Evolutionary conservation across 352 stramenopile species (phyloP).

Genomic region (Phytophthora foliorum): DNA sequence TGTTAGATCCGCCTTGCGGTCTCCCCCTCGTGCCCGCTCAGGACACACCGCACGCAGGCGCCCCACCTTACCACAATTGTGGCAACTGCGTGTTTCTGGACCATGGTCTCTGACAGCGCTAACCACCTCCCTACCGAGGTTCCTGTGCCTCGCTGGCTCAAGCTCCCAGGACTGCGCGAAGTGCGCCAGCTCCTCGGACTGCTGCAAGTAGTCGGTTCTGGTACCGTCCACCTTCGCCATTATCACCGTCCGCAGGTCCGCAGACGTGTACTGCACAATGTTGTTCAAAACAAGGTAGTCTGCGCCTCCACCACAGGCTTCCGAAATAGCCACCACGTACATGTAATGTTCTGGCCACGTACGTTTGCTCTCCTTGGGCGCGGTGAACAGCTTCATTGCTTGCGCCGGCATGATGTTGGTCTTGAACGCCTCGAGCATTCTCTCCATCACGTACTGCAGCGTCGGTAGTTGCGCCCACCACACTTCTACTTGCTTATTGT

Average conservation of each 20-base stretch:
- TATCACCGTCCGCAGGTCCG: not conserved
- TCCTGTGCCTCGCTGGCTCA: not conserved
- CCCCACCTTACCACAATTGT: not conserved
- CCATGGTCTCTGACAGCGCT: not conserved
- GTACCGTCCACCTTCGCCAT: not conserved
- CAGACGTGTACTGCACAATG: conserved; percentile 13
- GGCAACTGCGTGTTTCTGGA: not conserved
- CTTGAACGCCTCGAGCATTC: conserved; percentile 16
- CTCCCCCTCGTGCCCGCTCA: too few relatives aligned
- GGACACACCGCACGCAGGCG: not conserved
- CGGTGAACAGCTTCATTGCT: too few relatives aligned
- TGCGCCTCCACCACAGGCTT: not conserved
- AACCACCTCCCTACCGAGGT: not conserved
- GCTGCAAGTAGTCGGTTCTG: not conserved
- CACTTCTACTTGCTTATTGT: conserved; percentile 4
- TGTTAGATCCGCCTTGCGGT: not conserved
- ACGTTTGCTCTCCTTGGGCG: not conserved
- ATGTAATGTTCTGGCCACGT: conserved; percentile 15
- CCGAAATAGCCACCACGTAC: not conserved
- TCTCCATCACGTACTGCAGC: conserved; percentile 23
- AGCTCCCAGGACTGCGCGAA: conserved; percentile 7
- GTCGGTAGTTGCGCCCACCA: conserved; percentile 19
- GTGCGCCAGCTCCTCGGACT: too few relatives aligned
- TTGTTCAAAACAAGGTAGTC: conserved; percentile 10
- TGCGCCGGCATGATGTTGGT: too few relatives aligned